Conservation (phyloP, 495 filamentous ascomycete species). For the Talaromyces ruber region DNA sequence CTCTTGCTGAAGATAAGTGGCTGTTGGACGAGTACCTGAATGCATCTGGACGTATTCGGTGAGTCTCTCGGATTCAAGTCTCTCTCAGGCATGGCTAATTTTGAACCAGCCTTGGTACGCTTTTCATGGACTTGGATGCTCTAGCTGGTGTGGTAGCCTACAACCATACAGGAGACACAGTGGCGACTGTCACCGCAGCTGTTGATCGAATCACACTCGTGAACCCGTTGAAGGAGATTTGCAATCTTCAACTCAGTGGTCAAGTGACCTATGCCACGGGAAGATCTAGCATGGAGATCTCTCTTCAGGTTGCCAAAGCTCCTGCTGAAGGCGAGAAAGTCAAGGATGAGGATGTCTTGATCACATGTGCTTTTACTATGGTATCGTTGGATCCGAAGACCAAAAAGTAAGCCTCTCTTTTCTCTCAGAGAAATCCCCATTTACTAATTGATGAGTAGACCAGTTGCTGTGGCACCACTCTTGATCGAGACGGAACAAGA, state of each 20-base stretch:
- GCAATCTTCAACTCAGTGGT: conserved; percentile 71
- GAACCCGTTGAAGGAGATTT: conserved; percentile 65
- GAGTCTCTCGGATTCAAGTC: neutral
- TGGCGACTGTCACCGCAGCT: conserved; percentile 74
- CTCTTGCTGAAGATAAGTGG: conserved; percentile 62
- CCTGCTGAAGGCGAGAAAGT: conserved; percentile 46
- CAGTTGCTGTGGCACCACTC: conserved; percentile 50
- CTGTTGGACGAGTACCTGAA: conserved; percentile 62
- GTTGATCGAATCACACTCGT: conserved; percentile 74
- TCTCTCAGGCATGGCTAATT: neutral
- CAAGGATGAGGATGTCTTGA: conserved; percentile 60
- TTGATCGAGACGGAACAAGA: conserved; percentile 64
- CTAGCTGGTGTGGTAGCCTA: conserved; percentile 73
- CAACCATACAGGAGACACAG: conserved; percentile 69
- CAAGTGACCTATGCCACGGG: conserved; percentile 77
- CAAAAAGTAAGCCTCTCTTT: conserved; percentile 43
- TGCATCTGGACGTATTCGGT: conserved; percentile 56
- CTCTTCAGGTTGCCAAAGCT: conserved; percentile 62
- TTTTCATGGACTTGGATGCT: conserved; percentile 80
- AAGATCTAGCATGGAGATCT: conserved; percentile 72
- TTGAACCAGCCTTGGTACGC: conserved; percentile 48
- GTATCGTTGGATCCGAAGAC: conserved; percentile 67
- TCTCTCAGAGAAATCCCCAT: neutral
- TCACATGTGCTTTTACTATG: conserved; percentile 82
- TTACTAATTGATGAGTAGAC: conserved; percentile 21